Evolutionary conservation across 1,284 basidiomycete genomes (phyloP).

Genomic region (Rhodotorula sp.): DNA sequence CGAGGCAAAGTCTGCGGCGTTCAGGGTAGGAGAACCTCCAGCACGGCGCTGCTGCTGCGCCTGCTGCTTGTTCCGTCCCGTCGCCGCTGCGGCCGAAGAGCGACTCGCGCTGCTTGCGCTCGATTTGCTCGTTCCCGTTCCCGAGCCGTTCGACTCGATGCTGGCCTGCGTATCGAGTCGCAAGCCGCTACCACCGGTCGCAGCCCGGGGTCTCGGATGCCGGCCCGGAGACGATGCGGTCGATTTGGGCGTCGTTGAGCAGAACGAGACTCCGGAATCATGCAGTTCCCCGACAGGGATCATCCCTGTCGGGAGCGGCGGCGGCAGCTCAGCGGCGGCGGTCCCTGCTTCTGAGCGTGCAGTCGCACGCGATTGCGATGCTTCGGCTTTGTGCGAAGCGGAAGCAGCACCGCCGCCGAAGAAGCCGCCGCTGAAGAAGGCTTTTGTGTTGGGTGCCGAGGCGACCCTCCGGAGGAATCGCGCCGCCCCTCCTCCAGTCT

Average conservation of each 20-base stretch:
- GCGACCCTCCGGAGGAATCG: conserved; percentile 91
- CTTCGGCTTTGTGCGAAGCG: too few species aligned
- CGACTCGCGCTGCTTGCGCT: conserved; percentile 13
- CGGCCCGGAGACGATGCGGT: conserved; percentile 6
- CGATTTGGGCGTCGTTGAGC: conserved; percentile 19
- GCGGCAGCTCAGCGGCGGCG: conserved; percentile 8
- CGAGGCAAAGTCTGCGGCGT: conserved; percentile 3
- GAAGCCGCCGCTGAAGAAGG: conserved; percentile 59
- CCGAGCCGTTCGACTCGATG: neutral
- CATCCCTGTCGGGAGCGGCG: conserved; percentile 34
- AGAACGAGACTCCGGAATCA: conserved; percentile 32
- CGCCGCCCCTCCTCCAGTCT: neutral
- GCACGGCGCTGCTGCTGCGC: too few species aligned
- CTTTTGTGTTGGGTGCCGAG: conserved; percentile 93
- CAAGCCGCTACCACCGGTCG: neutral
- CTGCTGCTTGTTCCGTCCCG: neutral
- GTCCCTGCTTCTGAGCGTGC: neutral
- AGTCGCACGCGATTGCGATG: too few species aligned
- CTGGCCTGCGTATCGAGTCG: neutral
- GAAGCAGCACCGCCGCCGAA: conserved; percentile 20
- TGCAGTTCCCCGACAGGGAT: conserved; percentile 38
- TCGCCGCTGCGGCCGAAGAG: conserved; percentile 7
- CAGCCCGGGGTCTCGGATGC: neutral
- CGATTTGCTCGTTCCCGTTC: conserved; percentile 9
- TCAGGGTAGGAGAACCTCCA: neutral